Evolutionary conservation across 768 basidiomycete genomes (phyloP), one percentile per base, ranked within the genome.

Genomic region (Calocera cornea): DNA sequence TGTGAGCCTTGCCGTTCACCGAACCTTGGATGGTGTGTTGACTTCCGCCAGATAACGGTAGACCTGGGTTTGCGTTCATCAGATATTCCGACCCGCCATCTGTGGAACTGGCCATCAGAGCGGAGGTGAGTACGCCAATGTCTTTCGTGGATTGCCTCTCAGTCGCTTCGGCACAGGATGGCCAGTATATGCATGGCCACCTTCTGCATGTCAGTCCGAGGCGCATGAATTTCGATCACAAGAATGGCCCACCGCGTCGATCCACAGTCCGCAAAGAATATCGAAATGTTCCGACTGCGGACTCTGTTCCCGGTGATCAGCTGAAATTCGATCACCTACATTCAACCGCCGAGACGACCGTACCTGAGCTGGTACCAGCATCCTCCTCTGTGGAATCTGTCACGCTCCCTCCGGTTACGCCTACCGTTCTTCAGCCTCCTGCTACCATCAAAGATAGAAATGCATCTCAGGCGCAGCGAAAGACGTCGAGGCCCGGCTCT

Each of bases 51-150:
- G 88, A 77, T 36, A 84, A 83, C 70, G 83, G 84, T 50, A 82
- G 80, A 70, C 80, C 85, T n/a, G 88, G 84, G 1, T 92, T 90
- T 73, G 90, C 90, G 1, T 90, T 92, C 72, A 83, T 92, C 68
- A 87, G 82, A 73, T 92, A 86, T 73, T 79, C 83, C 68, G 83
- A 85, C 67, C 79, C 80, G 1, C 84, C 87, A 10, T 79, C 84
- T 34, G 83, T 89, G n/a, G 79, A 81, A n/a, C 82, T 80, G 67
- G 90, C 90, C 2, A 81, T 90, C 24, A 75, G 75, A 33, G 83
- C 83, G 74, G 85, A 90, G 80, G 90, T 88, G 65, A 44, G 65
- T 70, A 17, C 8, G 5, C 44, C 19, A 19, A 17, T 47, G 19
- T 17, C 44, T 3, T 47, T 10, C 19, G 44, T 38, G 7, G 7